Conservation (phyloP, 1,284 basidiomycete species). For the Malassezia furfur region DNA sequence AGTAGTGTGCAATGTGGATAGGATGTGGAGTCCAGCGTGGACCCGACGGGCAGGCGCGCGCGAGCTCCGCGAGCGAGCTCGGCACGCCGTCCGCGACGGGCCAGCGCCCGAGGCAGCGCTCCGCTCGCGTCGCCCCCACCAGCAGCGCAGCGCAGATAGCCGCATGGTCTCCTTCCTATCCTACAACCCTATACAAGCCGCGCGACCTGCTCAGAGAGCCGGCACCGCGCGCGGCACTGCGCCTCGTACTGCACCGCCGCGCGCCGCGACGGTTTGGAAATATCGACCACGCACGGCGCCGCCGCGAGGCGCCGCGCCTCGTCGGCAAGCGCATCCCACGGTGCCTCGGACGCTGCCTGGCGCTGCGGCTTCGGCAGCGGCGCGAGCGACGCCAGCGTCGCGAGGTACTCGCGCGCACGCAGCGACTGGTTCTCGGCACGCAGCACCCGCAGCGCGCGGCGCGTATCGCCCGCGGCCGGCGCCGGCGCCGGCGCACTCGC, state of each 20-base stretch:
- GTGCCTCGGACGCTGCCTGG: neutral
- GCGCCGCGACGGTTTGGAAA: slow-evolving; percentile 2
- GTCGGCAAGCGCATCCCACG: neutral
- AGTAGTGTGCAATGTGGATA: too few relatives aligned
- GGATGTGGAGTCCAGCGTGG: too few relatives aligned
- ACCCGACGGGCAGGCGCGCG: too few relatives aligned
- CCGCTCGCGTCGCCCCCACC: too few relatives aligned
- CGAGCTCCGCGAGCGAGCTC: too few relatives aligned
- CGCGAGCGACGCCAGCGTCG: neutral
- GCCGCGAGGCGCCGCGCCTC: slow-evolving; percentile 15
- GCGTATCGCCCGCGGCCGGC: slow-evolving; percentile 59
- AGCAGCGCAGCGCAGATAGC: too few relatives aligned
- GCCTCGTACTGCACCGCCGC: slow-evolving; percentile 2
- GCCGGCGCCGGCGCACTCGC: slow-evolving; percentile 14
- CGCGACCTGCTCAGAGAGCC: neutral
- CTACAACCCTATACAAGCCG: neutral
- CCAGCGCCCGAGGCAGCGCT: too few relatives aligned
- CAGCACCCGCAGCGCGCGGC: slow-evolving; percentile 76
- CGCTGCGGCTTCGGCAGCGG: neutral
- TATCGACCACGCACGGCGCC: slow-evolving; percentile 30
- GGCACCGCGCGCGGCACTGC: neutral
- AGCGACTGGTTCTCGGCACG: slow-evolving; percentile 83
- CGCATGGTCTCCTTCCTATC: neutral
- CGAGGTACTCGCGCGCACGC: slow-evolving; percentile 64
- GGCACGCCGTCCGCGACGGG: too few relatives aligned